A percentile compares a stretch with the other conserved stretches of the same genome.
phyloP scores from a whole-genome alignment of 192 early-diverging fungal species.

The Dissophora ornata region DNA sequence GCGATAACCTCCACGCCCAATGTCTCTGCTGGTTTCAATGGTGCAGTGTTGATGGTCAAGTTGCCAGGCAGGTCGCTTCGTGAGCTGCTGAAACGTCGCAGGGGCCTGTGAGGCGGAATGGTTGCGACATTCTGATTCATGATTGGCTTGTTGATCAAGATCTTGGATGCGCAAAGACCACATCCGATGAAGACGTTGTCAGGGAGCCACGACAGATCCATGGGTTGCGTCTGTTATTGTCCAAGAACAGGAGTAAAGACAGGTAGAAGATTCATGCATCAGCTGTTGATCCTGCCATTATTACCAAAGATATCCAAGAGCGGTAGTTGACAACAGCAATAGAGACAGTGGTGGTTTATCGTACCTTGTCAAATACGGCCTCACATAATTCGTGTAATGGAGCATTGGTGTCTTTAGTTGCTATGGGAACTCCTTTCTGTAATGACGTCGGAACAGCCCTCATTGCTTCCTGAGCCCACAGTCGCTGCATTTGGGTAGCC shows the following conservation, averaged over 20 bases:
- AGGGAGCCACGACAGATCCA: constrained; percentile 15
- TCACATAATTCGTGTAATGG: neutral
- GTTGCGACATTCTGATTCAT: neutral
- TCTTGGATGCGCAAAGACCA: constrained; percentile 22
- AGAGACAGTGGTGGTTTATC: neutral
- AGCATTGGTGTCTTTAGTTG: neutral
- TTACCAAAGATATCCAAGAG: neutral
- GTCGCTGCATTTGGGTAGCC: constrained; percentile 22
- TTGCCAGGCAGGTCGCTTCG: neutral
- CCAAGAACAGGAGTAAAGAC: neutral
- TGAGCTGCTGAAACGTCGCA: constrained; percentile 8
- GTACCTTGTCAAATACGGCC: neutral
- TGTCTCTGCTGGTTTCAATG: constrained; percentile 9
- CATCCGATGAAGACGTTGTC: constrained; percentile 26
- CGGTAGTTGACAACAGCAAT: too few relatives aligned
- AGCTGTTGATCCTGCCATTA: too few relatives aligned
- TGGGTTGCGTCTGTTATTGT: constrained; percentile 11
- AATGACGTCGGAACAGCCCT: constrained; percentile 7
- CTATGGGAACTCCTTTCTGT: neutral
- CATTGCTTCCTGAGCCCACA: constrained; percentile 34
- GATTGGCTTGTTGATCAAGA: constrained; percentile 32
- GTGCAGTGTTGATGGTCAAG: constrained; percentile 24
- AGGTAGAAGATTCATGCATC: neutral
- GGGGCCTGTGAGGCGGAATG: neutral
- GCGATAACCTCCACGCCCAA: constrained; percentile 28